A percentile compares a stretch with the other conserved stretches of the same genome.
Evolutionary conservation across 2,329 filamentous ascomycete species (phyloP).

Genomic region (Fusarium coffeatum): DNA sequence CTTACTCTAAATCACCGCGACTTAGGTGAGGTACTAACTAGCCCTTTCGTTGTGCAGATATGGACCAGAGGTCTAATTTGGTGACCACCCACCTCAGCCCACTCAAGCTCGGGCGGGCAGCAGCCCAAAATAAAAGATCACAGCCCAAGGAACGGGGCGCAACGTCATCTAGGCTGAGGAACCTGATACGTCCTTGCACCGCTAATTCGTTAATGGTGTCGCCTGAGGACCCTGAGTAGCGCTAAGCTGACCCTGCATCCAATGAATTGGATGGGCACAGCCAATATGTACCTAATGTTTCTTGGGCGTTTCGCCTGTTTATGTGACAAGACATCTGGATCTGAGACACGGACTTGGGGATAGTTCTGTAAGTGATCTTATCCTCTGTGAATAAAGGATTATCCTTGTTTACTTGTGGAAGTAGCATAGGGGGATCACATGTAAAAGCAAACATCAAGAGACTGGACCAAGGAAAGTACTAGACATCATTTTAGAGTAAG

Average conservation of each 20-base stretch:
- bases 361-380: slow-evolving; percentile 1
- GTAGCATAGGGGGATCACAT: neutral
- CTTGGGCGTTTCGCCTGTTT: slow-evolving; percentile 12
- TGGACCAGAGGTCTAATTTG: neutral
- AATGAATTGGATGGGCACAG: slow-evolving; percentile 15
- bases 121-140: slow-evolving; percentile 14
- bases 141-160: slow-evolving; percentile 28
- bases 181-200: slow-evolving; percentile 26
- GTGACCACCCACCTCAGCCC: neutral
- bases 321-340: neutral
- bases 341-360: neutral
- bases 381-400: neutral
- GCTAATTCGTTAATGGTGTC: slow-evolving; percentile 19
- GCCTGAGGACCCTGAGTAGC: slow-evolving; percentile 31
- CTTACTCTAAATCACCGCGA: neutral
- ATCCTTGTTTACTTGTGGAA: neutral
- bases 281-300: neutral
- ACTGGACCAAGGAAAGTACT: neutral
- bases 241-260: slow-evolving; percentile 27
- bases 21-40: neutral
- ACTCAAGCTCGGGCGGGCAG: slow-evolving; percentile 1
- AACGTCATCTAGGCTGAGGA: slow-evolving; percentile 39
- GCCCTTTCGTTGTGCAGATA: neutral
- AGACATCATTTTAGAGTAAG: neutral
- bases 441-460: neutral